Base-by-base conservation (phyloP, 1,139 yeast species). In the Yarrowia galli region DNA sequence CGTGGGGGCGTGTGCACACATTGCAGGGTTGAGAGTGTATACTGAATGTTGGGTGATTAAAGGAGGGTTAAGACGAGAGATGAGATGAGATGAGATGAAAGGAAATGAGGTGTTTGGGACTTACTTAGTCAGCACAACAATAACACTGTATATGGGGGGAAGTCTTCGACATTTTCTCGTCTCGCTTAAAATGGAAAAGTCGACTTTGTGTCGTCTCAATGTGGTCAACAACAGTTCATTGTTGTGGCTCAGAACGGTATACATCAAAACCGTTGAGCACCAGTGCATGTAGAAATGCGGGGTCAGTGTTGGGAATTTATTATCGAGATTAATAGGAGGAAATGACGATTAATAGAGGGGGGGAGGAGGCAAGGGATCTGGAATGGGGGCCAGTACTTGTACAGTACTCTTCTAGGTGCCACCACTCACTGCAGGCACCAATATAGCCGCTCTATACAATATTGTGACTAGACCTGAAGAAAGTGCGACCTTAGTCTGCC, bases 281-380 rank as follows among this genome's bases (percentile, higher is more conserved):
- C 38, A 16, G 40, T 32, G 42, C 58, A 51, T 51, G 38, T 15
- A 3, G 20, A 51, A 51, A 51, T 51, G 58, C 58, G 58, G 58
- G 58, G 58, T 25, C n/a, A 16, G 16, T 51, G 58, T 51, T 51
- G 58, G 58, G 48, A 22, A 22, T 43, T 43, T 43, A 40, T n/a
- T n/a, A 40, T 40, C 12, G 43, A 18, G 5, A 28, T 3, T 6
- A 5, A 28, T 28, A 28, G 32, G 32, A 28, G 32, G 32, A 28
- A 28, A 3, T 28, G 32, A 28, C 9, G 32, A 3, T 28, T 28
- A 28, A 25, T 28, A 28, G 32, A 2, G 32, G 9, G 32, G 32
- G 9, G 7, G 32, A 28, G 32, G 32, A 28, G 7, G 6, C 32
- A 28, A 28, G 6, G 28, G 7, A 3, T 25, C 28, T 25, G 28